phyloP scores from a whole-genome alignment of 305 asterid genomes.

The Striga hermonthica region DNA sequence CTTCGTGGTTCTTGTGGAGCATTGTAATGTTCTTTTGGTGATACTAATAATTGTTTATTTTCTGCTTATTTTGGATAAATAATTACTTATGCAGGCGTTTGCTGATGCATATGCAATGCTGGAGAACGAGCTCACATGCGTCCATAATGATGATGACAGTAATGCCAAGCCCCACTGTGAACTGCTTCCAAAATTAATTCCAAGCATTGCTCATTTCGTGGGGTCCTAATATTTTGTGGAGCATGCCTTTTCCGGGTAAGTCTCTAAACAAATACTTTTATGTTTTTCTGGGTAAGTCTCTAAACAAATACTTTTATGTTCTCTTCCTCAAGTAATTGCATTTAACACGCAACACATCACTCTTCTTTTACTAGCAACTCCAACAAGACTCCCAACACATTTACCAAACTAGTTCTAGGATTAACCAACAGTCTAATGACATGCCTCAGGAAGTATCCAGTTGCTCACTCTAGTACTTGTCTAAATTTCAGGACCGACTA shows the following conservation, averaged over 20 bases:
- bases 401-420: neutral
- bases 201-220: conserved; percentile 68
- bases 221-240: conserved; percentile 44
- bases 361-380: conserved; percentile 15
- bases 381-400: neutral
- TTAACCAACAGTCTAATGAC: no score
- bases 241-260: conserved; percentile 29
- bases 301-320: conserved; percentile 14
- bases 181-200: conserved; percentile 84
- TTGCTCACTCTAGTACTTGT: neutral
- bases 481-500: neutral
- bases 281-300: conserved; percentile 32
- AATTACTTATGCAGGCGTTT: conserved; percentile 65
- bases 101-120: conserved; percentile 96
- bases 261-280: conserved; percentile 16
- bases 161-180: conserved; percentile 45
- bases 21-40: neutral
- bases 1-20: conserved; percentile 10
- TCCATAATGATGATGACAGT: conserved; percentile 44
- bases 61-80: neutral
- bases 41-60: neutral
- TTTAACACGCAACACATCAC: conserved; percentile 2
- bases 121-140: conserved; percentile 59
- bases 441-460: neutral
- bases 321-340: conserved; percentile 3